Conservation (phyloP, 805 yeast species). For the Hagleromyces aurorensis region DNA sequence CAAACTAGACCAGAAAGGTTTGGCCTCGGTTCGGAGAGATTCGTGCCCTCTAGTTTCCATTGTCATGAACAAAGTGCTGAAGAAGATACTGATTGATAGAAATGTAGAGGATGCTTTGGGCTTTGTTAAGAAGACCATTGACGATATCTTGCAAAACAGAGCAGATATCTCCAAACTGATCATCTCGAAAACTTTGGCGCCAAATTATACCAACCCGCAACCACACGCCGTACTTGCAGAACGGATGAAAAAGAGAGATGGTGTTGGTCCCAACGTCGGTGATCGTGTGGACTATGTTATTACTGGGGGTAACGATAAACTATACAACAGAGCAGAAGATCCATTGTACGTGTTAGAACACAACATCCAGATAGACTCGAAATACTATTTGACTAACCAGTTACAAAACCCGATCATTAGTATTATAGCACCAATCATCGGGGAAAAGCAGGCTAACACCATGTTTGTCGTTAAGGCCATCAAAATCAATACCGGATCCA, state of each 20-base stretch:
- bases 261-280: constrained; percentile 94
- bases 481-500: constrained; percentile 40
- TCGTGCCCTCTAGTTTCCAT: constrained; percentile 91
- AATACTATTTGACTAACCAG: constrained; percentile 88
- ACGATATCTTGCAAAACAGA: constrained; percentile 82
- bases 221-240: constrained; percentile 97
- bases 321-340: constrained; percentile 94
- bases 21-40: constrained; percentile 97
- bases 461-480: constrained; percentile 52
- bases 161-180: constrained; percentile 90
- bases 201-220: constrained; percentile 92
- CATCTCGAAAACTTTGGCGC: constrained; percentile 86
- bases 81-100: constrained; percentile 76
- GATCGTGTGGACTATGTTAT: constrained; percentile 98
- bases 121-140: constrained; percentile 80
- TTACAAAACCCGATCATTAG: constrained; percentile 86
- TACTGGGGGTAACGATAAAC: constrained; percentile 70
- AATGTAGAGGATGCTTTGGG: constrained; percentile 78
- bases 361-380: constrained; percentile 88
- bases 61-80: constrained; percentile 86
- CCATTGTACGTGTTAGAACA: constrained; percentile 90
- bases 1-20: constrained; percentile 97
- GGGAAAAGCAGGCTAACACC: constrained; percentile 73
- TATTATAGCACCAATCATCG: constrained; percentile 91
- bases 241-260: constrained; percentile 93